phyloP scores from a whole-genome alignment of 768 basidiomycete species.

The Pleurotus tuoliensis region DNA sequence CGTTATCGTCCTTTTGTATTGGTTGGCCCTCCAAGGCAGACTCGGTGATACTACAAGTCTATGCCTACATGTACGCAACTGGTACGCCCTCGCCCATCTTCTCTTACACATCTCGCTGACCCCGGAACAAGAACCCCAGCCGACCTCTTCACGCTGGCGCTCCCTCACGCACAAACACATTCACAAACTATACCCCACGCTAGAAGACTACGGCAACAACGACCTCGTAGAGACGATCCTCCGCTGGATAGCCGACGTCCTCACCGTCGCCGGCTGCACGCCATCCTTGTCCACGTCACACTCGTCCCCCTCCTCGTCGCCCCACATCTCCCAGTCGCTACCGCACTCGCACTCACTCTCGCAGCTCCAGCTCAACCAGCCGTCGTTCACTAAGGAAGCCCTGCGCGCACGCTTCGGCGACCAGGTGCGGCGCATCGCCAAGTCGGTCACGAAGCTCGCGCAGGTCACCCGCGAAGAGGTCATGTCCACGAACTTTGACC shows the following conservation, averaged over 20 bases:
- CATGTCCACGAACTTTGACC: constrained; percentile 73
- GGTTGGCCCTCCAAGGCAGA: constrained; percentile 72
- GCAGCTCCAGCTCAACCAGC: not conserved
- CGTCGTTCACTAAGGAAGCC: constrained; percentile 18
- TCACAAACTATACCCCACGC: constrained; percentile 60
- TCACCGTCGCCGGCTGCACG: constrained; percentile 59
- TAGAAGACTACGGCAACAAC: constrained; percentile 62
- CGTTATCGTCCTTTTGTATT: constrained; percentile 68
- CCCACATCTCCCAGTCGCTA: constrained; percentile 19
- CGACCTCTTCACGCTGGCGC: constrained; percentile 75
- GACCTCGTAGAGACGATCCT: constrained; percentile 74
- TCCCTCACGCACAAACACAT: constrained; percentile 69
- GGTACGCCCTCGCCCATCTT: constrained; percentile 31
- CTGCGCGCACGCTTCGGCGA: constrained; percentile 49
- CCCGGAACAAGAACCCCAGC: constrained; percentile 57
- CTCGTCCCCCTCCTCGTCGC: constrained; percentile 25
- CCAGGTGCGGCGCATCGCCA: constrained; percentile 64
- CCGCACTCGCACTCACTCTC: constrained; percentile 2
- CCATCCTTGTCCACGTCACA: constrained; percentile 31
- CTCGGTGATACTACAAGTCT: constrained; percentile 57
- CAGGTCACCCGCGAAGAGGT: constrained; percentile 69
- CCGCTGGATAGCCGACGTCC: constrained; percentile 67
- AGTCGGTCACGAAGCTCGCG: constrained; percentile 58
- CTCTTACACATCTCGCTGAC: not conserved
- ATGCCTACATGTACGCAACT: constrained; percentile 50